Evolutionary conservation across 2,329 filamentous ascomycete genomes (phyloP).

Genomic region (Colletotrichum sp.): DNA sequence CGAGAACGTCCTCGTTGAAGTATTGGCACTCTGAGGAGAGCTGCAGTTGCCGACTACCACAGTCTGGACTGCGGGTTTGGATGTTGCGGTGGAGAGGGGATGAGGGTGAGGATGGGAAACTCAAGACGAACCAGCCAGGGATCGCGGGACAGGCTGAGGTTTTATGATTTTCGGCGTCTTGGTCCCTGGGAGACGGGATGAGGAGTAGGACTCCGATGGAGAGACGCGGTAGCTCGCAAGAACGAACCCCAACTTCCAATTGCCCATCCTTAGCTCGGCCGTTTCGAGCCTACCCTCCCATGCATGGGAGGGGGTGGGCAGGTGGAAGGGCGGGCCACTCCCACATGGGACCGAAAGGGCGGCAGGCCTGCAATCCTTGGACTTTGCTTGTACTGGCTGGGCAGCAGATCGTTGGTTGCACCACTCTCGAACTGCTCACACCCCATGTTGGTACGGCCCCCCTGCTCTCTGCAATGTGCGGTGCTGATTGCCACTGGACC

Average conservation of each 20-base stretch:
- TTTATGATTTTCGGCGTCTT: slow-evolving; percentile 22
- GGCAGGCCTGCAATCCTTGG: slow-evolving; percentile 6
- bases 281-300: not conserved
- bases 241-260: slow-evolving; percentile 3
- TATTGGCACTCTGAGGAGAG: not conserved
- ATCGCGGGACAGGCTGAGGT: slow-evolving; percentile 16
- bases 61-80: not conserved
- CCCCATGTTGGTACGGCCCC: not conserved
- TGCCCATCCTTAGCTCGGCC: not conserved
- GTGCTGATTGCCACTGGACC: not conserved
- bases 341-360: slow-evolving; percentile 14
- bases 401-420: slow-evolving; percentile 11
- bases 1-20: not conserved
- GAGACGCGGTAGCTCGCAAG: not conserved
- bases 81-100: not conserved
- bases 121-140: slow-evolving; percentile 10
- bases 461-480: not conserved
- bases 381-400: slow-evolving; percentile 10
- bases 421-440: not conserved
- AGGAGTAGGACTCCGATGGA: slow-evolving; percentile 5
- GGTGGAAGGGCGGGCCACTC: slow-evolving; percentile 4
- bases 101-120: slow-evolving; percentile 18
- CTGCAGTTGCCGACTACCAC: slow-evolving; percentile 10
- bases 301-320: slow-evolving; percentile 5
- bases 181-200: not conserved